Conservation (phyloP, 306 rosid genomes). For the Lathyrus aphaca region DNA sequence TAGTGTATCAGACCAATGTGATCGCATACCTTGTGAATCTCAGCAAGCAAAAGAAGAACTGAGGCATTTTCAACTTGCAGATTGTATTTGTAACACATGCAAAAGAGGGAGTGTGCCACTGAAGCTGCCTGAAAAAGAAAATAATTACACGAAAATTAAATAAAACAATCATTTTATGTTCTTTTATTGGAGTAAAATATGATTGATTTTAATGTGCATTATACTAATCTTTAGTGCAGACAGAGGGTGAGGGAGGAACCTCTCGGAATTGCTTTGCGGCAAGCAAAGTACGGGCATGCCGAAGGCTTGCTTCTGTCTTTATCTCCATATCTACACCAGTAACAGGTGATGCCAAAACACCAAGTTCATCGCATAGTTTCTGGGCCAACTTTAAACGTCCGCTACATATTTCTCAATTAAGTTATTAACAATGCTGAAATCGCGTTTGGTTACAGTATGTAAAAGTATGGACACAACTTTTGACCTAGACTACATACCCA, state of each 20-base stretch:
- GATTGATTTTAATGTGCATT: conserved; percentile 20
- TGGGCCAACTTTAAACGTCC: conserved; percentile 91
- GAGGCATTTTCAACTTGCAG: conserved; percentile 94
- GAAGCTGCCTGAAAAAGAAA: conserved; percentile 70
- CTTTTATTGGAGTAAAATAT: neutral
- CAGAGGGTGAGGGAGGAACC: conserved; percentile 49
- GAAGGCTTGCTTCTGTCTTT: conserved; percentile 94
- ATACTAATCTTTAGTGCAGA: conserved; percentile 9
- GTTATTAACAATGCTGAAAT: conserved; percentile 24
- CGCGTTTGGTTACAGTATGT: conserved; percentile 18
- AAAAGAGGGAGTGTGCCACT: conserved; percentile 95
- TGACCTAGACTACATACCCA: conserved; percentile 52
- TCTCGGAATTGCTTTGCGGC: conserved; percentile 92
- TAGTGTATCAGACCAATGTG: conserved; percentile 24
- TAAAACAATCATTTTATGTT: neutral
- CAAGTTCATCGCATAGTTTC: conserved; percentile 88
- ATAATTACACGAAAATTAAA: conserved; percentile 32
- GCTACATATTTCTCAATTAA: conserved; percentile 49
- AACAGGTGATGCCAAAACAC: conserved; percentile 88
- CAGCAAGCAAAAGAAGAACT: conserved; percentile 94
- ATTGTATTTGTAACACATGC: conserved; percentile 92
- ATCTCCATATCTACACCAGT: conserved; percentile 92
- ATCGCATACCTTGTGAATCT: conserved; percentile 82
- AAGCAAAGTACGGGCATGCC: conserved; percentile 88
- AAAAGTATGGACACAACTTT: conserved; percentile 28